Evolutionary conservation across 495 filamentous ascomycete species (phyloP), one percentile per base, ranked within the genome.

Genomic region (Annulohypoxylon moriforme): DNA sequence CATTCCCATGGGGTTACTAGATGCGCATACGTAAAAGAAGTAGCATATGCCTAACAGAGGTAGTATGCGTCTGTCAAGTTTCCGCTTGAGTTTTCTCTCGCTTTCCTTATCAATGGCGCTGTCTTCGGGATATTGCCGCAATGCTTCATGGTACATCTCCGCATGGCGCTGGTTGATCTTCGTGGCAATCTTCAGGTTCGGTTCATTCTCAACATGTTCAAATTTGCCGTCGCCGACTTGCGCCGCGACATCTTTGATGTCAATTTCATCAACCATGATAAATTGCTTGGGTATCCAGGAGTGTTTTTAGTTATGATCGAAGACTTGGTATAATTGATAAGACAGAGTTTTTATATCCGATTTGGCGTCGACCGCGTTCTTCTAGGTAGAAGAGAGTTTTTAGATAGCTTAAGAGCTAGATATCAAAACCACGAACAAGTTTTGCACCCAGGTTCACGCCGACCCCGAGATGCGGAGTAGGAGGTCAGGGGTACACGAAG

Each of bases 11-110:
- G n/a, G n/a, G n/a, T n/a, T 31, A 6, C 11, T 25, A 11, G 25
- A 4, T 2, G 16, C 4, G 9, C 14, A 4, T 31, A 53, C 49
- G 49, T 53, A 53, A 16, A 53, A 53, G 49, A 53, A 53, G 25
- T 53, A 53, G 14, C 49, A 61, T 25, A 61, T 25, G 11, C 59
- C 59, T 1, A 61, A 27, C 1, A 61, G 42, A 16, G 59, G 59
- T 4, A 61, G 18, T 50, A 61, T 61, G 44, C 59, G 59, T n/a
- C 18, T 61, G 16, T 61, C 59, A 34, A 61, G 42, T 25, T 61
- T 61, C 7, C 44, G 59, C 18, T 61, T 61, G 11, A 61, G 59
- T 16, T 18, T 29, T 9, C 50, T 61, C 59, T 61, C 59, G 11
- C 42, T 47, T 24, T 61, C 59, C 36, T 46, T 36, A 20, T 61